These are phyloP conservation scores for Hypoxylon trugodes DNA, from an alignment of 495 filamentous ascomycete genomes.

Conservation along the genomic window DNA sequence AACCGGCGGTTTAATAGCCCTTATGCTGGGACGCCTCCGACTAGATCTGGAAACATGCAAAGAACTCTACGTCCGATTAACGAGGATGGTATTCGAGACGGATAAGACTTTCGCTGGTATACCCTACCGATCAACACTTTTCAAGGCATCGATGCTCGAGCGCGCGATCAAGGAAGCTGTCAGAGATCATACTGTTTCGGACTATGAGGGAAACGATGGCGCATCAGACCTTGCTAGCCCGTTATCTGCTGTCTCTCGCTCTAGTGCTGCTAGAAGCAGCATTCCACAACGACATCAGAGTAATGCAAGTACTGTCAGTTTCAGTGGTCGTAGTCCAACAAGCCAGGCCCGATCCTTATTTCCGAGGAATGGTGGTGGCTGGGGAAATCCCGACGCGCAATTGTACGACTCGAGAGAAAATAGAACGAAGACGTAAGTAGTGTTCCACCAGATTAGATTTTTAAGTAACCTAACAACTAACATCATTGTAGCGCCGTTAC, in stretches of 20 bases:
- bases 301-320: constrained; percentile 69
- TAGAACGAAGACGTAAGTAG: constrained; percentile 88
- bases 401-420: constrained; percentile 86
- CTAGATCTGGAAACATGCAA: constrained; percentile 96
- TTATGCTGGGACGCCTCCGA: constrained; percentile 93
- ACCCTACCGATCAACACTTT: constrained; percentile 89
- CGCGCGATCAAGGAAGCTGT: constrained; percentile 93
- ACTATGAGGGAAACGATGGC: constrained; percentile 80
- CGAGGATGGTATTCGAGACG: constrained; percentile 92
- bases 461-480: constrained; percentile 39
- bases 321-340: constrained; percentile 58
- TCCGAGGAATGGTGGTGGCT: constrained; percentile 63
- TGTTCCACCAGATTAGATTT: not conserved
- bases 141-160: constrained; percentile 95
- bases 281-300: constrained; percentile 59
- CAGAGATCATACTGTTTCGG: constrained; percentile 81
- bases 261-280: constrained; percentile 44
- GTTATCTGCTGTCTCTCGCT: constrained; percentile 47
- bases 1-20: constrained; percentile 92
- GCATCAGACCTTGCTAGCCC: constrained; percentile 41
- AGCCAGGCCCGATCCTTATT: constrained; percentile 48
- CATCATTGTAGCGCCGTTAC: constrained; percentile 74
- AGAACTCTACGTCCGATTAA: constrained; percentile 93
- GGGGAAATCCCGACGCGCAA: constrained; percentile 68
- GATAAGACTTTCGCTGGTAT: constrained; percentile 97